Evolutionary conservation across 2,329 filamentous ascomycete genomes (phyloP).

Genomic region (Penicillium psychrosexuale): DNA sequence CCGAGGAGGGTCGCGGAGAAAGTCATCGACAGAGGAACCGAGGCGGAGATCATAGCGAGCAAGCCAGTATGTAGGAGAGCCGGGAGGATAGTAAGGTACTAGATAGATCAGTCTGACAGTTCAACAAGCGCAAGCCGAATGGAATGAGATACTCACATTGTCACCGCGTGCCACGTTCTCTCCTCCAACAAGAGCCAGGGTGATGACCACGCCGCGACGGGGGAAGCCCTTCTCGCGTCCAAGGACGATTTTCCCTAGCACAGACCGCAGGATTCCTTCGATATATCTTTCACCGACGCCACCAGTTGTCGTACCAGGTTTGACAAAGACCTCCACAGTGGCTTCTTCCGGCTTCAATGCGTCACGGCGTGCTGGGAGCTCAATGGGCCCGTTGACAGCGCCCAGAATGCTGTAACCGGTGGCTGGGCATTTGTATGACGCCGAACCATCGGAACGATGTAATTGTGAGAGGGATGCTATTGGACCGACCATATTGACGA

Average conservation of each 20-base stretch:
- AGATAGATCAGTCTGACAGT: slow-evolving; percentile 13
- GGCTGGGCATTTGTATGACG: slow-evolving; percentile 40
- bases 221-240: slow-evolving; percentile 44
- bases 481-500: slow-evolving; percentile 35
- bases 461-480: slow-evolving; percentile 35
- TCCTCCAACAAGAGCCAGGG: slow-evolving; percentile 41
- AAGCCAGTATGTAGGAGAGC: slow-evolving; percentile 76
- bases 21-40: slow-evolving; percentile 73
- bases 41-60: slow-evolving; percentile 74
- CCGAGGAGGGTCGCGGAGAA: slow-evolving; percentile 65
- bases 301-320: slow-evolving; percentile 80
- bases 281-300: slow-evolving; percentile 81
- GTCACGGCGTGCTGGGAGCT: slow-evolving; percentile 76
- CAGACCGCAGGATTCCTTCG: slow-evolving; percentile 54
- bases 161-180: slow-evolving; percentile 36
- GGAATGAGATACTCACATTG: slow-evolving; percentile 30
- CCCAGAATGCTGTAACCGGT: slow-evolving; percentile 75
- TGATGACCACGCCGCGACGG: slow-evolving; percentile 44
- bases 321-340: slow-evolving; percentile 81
- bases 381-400: slow-evolving; percentile 88
- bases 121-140: not conserved
- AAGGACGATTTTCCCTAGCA: slow-evolving; percentile 41
- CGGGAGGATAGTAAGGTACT: slow-evolving; percentile 79
- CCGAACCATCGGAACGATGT: slow-evolving; percentile 40
- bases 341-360: slow-evolving; percentile 84